phyloP scores from a whole-genome alignment of 2,329 filamentous ascomycete species.

The Aspergillus hortae region DNA sequence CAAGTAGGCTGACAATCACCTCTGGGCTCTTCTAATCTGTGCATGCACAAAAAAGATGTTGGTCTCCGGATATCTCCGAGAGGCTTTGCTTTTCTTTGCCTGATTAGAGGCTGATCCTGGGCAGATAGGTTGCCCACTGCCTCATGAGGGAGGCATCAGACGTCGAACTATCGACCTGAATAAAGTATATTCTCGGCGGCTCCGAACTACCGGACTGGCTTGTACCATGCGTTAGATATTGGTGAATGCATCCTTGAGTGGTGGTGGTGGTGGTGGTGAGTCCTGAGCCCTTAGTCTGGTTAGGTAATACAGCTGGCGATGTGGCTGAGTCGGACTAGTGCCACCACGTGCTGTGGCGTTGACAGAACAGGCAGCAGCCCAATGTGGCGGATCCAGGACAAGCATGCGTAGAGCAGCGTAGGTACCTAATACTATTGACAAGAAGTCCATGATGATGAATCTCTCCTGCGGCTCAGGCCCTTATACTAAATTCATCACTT shows the following conservation, averaged over 20 bases:
- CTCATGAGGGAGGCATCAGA: neutral
- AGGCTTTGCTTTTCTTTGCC: neutral
- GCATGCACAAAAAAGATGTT: neutral
- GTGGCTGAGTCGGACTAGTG: neutral
- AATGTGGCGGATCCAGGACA: neutral
- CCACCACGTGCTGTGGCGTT: neutral
- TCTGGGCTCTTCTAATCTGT: too few relatives aligned
- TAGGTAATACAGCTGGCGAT: neutral
- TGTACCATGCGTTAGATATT: too few relatives aligned
- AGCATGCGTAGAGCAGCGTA: neutral
- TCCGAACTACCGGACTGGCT: too few relatives aligned
- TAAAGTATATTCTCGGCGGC: too few relatives aligned
- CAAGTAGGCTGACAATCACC: too few relatives aligned
- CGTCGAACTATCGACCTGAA: too few relatives aligned
- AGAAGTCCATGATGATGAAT: too few relatives aligned
- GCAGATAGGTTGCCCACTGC: neutral
- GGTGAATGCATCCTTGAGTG: too few relatives aligned
- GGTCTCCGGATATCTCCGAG: neutral
- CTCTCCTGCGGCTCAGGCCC: too few relatives aligned
- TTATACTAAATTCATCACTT: neutral
- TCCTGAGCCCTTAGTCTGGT: too few relatives aligned
- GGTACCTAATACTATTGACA: neutral
- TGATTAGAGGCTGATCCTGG: neutral
- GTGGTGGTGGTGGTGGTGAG: neutral
- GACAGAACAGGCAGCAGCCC: neutral